Conservation (phyloP, 371 early-diverging fungal genomes). For the Mortierella sp. region DNA sequence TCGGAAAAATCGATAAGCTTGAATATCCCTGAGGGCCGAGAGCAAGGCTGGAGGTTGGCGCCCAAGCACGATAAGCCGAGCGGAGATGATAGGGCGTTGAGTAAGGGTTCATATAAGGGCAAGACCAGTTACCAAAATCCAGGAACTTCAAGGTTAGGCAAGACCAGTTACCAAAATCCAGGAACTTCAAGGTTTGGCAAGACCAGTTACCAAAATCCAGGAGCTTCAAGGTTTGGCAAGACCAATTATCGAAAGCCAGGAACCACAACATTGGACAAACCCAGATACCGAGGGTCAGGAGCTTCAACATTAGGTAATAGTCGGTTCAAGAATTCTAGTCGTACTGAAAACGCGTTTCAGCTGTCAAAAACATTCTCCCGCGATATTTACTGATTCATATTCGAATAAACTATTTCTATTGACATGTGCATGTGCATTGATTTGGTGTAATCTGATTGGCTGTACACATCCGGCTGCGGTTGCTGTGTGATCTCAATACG, state of each 20-base stretch:
- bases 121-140: background rate
- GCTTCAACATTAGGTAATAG: background rate
- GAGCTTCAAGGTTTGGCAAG: too few species aligned
- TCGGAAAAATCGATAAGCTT: background rate
- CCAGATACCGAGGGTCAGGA: background rate
- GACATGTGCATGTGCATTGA: background rate
- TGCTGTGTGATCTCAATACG: too few species aligned
- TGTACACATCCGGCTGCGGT: too few species aligned
- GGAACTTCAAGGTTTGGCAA: too few species aligned
- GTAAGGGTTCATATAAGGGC: too few species aligned
- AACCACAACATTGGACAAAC: too few species aligned
- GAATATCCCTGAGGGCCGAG: background rate
- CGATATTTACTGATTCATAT: conserved; percentile 1
- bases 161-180: too few species aligned
- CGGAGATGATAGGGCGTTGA: too few species aligned
- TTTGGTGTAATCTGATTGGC: background rate
- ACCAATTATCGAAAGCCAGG: too few species aligned
- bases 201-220: too few species aligned
- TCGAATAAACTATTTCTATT: background rate
- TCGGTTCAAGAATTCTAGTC: background rate
- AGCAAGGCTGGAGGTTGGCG: background rate
- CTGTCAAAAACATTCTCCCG: background rate
- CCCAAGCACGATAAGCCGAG: background rate
- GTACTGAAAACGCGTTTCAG: background rate
- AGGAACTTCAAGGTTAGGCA: too few species aligned